Evolutionary conservation across 768 basidiomycete genomes (phyloP), one percentile per base, ranked within the genome.

Genomic region (Termitomyces sp.): DNA sequence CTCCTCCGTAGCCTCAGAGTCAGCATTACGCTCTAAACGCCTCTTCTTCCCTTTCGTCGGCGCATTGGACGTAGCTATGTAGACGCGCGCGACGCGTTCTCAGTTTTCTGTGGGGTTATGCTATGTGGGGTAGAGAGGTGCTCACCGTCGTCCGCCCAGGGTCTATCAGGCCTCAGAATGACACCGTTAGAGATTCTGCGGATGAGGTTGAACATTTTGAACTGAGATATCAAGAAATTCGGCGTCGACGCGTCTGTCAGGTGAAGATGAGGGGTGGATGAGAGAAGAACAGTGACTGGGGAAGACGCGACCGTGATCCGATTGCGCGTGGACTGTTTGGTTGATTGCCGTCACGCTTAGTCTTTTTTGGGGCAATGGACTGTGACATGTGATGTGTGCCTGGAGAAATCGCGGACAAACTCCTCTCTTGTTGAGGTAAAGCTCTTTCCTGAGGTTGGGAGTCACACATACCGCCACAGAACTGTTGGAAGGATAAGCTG

Each of bases 71-170:
- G 90, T 90, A 33, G 88, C 90, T 92, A 28, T 28, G 4, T 28
- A 33, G 39, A 67, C 42, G 64, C 57, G 49, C 54, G 39, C 65
- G 59, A 64, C 61, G 70, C 72, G 74, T 69, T 67, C 56, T 55
- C 44, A 59, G 61, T 54, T 65, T 52, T 64, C n/a, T 55, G 40
- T 33, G 24, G 39, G 55, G 40, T 20, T 28, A 28, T 28, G 28
- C 4, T 4, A 44, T 24, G 38, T 28, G 38, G 52, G 36, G 61
- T 64, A 64, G 55, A 62, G 48, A 32, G 78, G 50, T 33, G 78
- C 85, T 78, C 67, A 89, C 89, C 85, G 70, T 92, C 89, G 58
- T 91, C 89, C 66, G 81, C 81, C 90, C 90, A 91, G 38, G 89
- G 87, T 61, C 88, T 79, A 73, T 91, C 90, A 28, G 86, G 82